Conservation (phyloP, 306 rosid species). For the Leucaena leucocephala region DNA sequence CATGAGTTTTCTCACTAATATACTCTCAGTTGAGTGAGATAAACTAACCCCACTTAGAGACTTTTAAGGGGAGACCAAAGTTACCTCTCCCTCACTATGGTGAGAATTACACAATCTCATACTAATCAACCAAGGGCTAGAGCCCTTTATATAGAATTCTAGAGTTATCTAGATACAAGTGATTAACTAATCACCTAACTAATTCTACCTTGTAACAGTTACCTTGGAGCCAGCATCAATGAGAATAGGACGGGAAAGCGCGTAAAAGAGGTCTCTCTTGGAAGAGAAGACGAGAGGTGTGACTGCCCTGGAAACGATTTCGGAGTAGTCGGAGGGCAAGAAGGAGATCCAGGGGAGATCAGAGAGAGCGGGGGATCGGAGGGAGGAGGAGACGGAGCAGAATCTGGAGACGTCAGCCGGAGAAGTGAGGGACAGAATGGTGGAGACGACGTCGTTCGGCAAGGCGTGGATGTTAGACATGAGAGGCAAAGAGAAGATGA, state of each 20-base stretch:
- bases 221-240: slow-evolving; percentile 63
- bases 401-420: slow-evolving; percentile 52
- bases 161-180: no score
- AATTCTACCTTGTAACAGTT: no score
- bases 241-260: slow-evolving; percentile 50
- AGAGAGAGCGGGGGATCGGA: slow-evolving; percentile 47
- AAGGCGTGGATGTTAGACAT: slow-evolving; percentile 33
- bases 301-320: slow-evolving; percentile 43
- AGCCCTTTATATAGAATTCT: no score
- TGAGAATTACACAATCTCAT: no score
- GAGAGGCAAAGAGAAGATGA: neutral
- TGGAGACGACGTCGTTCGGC: slow-evolving; percentile 60
- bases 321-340: slow-evolving; percentile 53
- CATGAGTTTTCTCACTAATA: no score
- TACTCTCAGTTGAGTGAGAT: no score
- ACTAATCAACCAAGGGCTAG: no score
- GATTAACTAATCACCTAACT: no score
- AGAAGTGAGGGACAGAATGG: slow-evolving; percentile 51
- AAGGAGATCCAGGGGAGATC: slow-evolving; percentile 61
- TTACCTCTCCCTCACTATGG: no score
- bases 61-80: no score
- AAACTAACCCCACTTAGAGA: no score
- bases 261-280: slow-evolving; percentile 50
- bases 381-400: slow-evolving; percentile 51
- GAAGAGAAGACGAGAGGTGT: slow-evolving; percentile 41